Evolutionary conservation across 164 flowering plant species (phyloP).

Genomic region (Aristolochia contorta): DNA sequence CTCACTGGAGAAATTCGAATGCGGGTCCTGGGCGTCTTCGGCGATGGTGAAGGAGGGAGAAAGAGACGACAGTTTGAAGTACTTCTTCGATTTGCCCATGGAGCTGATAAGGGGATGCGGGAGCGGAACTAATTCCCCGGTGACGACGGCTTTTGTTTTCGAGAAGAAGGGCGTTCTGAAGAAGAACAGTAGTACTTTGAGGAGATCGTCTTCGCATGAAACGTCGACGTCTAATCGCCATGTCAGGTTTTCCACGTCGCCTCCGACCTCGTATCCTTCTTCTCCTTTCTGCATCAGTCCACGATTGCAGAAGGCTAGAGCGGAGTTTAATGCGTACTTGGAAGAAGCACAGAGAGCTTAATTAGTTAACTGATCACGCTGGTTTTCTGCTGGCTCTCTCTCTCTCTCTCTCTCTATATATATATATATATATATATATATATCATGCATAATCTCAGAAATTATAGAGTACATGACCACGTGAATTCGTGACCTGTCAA

Average conservation of each 20-base stretch:
- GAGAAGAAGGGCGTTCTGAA: constrained; percentile 43
- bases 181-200: constrained; percentile 13
- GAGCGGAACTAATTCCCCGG: constrained; percentile 40
- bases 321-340: constrained; percentile 67
- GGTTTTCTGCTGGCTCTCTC: too few relatives aligned
- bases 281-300: constrained; percentile 51
- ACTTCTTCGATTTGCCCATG: constrained; percentile 45
- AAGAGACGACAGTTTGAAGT: constrained; percentile 4
- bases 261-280: constrained; percentile 13
- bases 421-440: too few relatives aligned
- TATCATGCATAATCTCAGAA: too few relatives aligned
- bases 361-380: not conserved
- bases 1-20: constrained; percentile 61
- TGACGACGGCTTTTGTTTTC: constrained; percentile 43
- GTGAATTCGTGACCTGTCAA: too few relatives aligned
- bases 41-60: constrained; percentile 15
- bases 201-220: constrained; percentile 27
- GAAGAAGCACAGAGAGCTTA: constrained; percentile 52
- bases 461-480: too few relatives aligned
- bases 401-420: too few relatives aligned
- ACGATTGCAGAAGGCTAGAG: constrained; percentile 56
- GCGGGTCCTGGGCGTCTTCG: constrained; percentile 64
- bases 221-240: constrained; percentile 33
- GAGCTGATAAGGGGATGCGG: constrained; percentile 33
- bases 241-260: constrained; percentile 51